phyloP scores from a whole-genome alignment of 805 yeast species.

The Brettanomyces custersianus region DNA sequence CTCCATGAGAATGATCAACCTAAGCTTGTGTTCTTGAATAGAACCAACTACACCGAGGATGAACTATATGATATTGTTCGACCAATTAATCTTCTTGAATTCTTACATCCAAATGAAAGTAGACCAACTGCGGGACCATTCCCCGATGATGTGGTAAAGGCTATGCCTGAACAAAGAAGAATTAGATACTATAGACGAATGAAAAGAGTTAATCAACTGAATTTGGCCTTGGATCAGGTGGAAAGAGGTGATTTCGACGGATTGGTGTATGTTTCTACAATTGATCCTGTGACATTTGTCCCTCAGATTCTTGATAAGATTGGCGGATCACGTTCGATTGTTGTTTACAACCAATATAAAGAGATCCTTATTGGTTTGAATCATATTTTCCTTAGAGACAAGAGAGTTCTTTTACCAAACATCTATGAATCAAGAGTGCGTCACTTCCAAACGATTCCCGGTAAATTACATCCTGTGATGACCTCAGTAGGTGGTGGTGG shows the following conservation, averaged over 20 bases:
- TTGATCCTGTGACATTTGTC: conserved; percentile 58
- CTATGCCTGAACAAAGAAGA: conserved; percentile 49
- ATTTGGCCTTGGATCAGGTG: conserved; percentile 41
- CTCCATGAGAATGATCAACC: conserved; percentile 93
- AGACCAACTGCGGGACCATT: conserved; percentile 34
- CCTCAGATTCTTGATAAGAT: conserved; percentile 53
- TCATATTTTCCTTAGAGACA: conserved; percentile 55
- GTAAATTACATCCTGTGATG: conserved; percentile 92
- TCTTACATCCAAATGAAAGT: conserved; percentile 66
- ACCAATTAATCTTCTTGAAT: conserved; percentile 69
- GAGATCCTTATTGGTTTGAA: conserved; percentile 72
- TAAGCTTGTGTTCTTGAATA: conserved; percentile 61
- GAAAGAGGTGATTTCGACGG: conserved; percentile 59
- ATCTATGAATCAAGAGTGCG: conserved; percentile 76
- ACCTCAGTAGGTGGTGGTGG: conserved; percentile 92
- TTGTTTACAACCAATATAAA: conserved; percentile 72
- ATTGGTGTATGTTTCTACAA: conserved; percentile 61
- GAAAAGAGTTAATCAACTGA: conserved; percentile 45
- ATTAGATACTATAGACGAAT: conserved; percentile 60
- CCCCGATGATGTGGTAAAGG: conserved; percentile 42
- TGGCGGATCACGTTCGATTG: conserved; percentile 83
- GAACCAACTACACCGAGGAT: conserved; percentile 53
- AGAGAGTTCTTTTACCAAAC: conserved; percentile 72
- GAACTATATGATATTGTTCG: conserved; percentile 47
- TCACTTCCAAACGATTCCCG: conserved; percentile 86